A percentile compares a stretch with the other conserved stretches of the same genome.
phyloP scores from a whole-genome alignment of 2,329 filamentous ascomycete genomes.

The Cercospora citrullina region DNA sequence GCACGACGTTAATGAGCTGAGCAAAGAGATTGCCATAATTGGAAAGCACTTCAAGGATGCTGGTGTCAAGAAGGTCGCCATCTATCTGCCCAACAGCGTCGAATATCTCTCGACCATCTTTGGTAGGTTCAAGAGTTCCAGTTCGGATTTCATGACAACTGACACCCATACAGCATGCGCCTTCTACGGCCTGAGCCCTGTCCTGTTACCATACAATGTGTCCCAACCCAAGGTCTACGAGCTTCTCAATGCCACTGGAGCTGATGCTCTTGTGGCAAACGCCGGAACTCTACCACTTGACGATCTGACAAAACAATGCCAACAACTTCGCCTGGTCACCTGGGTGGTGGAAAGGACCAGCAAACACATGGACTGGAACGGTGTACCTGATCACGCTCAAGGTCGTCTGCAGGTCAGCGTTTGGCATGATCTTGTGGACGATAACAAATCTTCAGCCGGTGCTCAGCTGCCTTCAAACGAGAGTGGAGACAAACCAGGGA shows the following conservation, averaged over 20 bases:
- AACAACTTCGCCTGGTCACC: constrained; percentile 72
- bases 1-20: constrained; percentile 69
- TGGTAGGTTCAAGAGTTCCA: constrained; percentile 46
- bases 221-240: constrained; percentile 66
- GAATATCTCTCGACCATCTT: constrained; percentile 83
- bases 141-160: neutral
- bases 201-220: constrained; percentile 81
- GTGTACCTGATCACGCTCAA: constrained; percentile 74
- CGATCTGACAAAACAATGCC: constrained; percentile 66
- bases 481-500: constrained; percentile 51
- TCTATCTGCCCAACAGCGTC: constrained; percentile 90
- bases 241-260: constrained; percentile 70
- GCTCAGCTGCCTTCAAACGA: constrained; percentile 65
- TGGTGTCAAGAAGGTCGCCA: constrained; percentile 70
- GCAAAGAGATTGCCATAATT: constrained; percentile 82
- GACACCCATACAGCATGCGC: constrained; percentile 62
- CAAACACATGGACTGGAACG: constrained; percentile 93
- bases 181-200: constrained; percentile 83
- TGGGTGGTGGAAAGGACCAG: constrained; percentile 93
- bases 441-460: constrained; percentile 60
- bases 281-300: constrained; percentile 86
- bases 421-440: constrained; percentile 85
- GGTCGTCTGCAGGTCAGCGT: constrained; percentile 78
- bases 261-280: constrained; percentile 78
- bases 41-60: constrained; percentile 73